These are phyloP conservation scores for Coleophoma crateriformis DNA, from an alignment of 2,329 filamentous ascomycete genomes.

Conservation along the genomic window DNA sequence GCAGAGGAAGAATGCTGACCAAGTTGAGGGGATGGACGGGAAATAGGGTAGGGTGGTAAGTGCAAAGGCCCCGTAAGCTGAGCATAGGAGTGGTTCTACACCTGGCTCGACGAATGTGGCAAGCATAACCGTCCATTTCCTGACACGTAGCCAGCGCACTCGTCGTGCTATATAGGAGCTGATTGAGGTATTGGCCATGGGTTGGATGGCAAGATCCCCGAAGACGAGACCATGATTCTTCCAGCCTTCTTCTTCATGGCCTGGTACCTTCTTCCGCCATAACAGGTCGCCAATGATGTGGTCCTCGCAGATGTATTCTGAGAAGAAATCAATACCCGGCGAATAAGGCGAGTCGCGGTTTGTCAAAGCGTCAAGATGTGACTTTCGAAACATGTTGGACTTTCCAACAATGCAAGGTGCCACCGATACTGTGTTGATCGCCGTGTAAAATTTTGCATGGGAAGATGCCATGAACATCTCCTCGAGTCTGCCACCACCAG, in stretches of 20 bases:
- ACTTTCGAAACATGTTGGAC: slow-evolving; percentile 96
- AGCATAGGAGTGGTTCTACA: slow-evolving; percentile 83
- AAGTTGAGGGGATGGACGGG: slow-evolving; percentile 56
- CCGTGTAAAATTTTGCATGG: slow-evolving; percentile 95
- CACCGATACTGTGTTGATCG: slow-evolving; percentile 87
- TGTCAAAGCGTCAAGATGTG: slow-evolving; percentile 75
- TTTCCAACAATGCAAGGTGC: slow-evolving; percentile 95
- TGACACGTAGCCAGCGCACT: slow-evolving; percentile 83
- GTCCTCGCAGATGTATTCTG: slow-evolving; percentile 94
- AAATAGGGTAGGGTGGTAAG: slow-evolving; percentile 68
- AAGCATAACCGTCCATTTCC: slow-evolving; percentile 87
- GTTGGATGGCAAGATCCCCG: slow-evolving; percentile 85
- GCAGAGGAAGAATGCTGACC: slow-evolving; percentile 56
- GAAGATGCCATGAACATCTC: slow-evolving; percentile 92
- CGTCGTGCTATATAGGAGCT: slow-evolving; percentile 72
- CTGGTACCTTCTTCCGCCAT: slow-evolving; percentile 65
- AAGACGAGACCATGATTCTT: slow-evolving; percentile 77
- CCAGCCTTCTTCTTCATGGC: slow-evolving; percentile 29
- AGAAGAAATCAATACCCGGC: slow-evolving; percentile 86
- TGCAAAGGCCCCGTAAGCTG: slow-evolving; percentile 72
- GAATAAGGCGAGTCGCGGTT: slow-evolving; percentile 33
- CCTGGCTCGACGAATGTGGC: slow-evolving; percentile 92
- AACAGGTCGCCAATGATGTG: slow-evolving; percentile 90
- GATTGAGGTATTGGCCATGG: slow-evolving; percentile 76
- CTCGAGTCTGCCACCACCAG: slow-evolving; percentile 78